Evolutionary conservation across 139 green algal genomes (phyloP).

Genomic region (Micromonas pusilla): DNA sequence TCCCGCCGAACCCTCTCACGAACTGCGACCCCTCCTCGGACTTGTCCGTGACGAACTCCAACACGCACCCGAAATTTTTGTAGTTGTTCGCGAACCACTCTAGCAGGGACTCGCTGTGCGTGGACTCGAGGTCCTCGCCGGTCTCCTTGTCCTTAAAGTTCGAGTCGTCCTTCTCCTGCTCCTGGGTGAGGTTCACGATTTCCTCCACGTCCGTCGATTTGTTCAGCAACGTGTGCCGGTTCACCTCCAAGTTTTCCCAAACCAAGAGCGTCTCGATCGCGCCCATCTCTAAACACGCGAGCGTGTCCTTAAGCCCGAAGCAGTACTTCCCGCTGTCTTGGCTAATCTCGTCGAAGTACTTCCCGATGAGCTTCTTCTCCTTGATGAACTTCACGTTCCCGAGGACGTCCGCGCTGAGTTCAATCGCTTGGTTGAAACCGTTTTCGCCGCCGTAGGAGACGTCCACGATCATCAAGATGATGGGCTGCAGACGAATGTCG

Average conservation of each 20-base stretch:
- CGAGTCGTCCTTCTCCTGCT: constrained; percentile 59
- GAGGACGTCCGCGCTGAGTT: constrained; percentile 89
- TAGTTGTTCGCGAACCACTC: constrained; percentile 98
- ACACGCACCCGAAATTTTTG: constrained; percentile 94
- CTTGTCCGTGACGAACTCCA: constrained; percentile 96
- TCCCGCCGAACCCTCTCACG: constrained; percentile 90
- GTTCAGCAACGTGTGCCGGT: constrained; percentile 74
- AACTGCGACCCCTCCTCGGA: constrained; percentile 93
- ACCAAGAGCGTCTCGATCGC: constrained; percentile 97
- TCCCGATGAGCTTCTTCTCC: constrained; percentile 56
- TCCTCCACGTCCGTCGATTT: constrained; percentile 31
- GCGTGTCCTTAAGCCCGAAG: constrained; percentile 88
- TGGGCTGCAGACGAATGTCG: constrained; percentile 78
- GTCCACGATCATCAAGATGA: constrained; percentile 90
- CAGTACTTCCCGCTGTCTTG: constrained; percentile 92
- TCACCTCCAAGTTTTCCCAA: constrained; percentile 85
- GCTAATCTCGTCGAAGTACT: constrained; percentile 97
- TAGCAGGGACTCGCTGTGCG: constrained; percentile 82
- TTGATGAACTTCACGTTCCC: constrained; percentile 99
- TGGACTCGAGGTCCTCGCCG: constrained; percentile 77
- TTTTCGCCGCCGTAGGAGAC: constrained; percentile 98
- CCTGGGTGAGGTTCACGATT: constrained; percentile 63
- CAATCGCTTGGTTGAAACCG: constrained; percentile 97
- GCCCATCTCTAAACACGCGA: constrained; percentile 96
- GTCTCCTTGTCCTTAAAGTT: constrained; percentile 86